Evolutionary conservation across 768 basidiomycete genomes (phyloP).

Genomic region (Collybia nuda): DNA sequence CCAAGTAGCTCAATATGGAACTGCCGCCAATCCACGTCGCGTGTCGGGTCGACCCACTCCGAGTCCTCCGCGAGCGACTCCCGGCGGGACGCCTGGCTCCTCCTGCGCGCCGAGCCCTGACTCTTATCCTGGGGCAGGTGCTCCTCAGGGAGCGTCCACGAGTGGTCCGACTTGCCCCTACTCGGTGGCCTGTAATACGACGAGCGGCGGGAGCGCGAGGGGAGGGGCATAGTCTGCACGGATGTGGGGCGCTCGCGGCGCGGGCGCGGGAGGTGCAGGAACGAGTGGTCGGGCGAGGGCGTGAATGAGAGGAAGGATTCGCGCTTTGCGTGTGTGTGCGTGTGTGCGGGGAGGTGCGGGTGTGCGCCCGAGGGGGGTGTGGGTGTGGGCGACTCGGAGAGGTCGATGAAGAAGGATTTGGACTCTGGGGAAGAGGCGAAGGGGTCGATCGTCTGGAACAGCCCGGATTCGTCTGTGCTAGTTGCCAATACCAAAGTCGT

Average conservation of each 20-base stretch:
- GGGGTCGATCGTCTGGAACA: slow-evolving; percentile 32
- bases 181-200: slow-evolving; percentile 26
- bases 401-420: slow-evolving; percentile 43
- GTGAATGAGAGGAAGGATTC: slow-evolving; percentile 44
- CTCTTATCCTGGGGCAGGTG: too few relatives aligned
- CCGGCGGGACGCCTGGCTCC: slow-evolving; percentile 15
- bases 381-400: slow-evolving; percentile 26
- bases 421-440: slow-evolving; percentile 40
- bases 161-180: slow-evolving; percentile 29
- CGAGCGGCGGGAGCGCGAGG: slow-evolving; percentile 26
- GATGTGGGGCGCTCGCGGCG: slow-evolving; percentile 28
- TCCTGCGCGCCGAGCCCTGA: too few relatives aligned
- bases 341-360: slow-evolving; percentile 42
- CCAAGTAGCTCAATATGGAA: slow-evolving; percentile 49
- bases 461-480: slow-evolving; percentile 6
- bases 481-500: too few relatives aligned
- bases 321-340: slow-evolving; percentile 22
- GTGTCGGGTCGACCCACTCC: slow-evolving; percentile 34
- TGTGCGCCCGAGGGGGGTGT: slow-evolving; percentile 23
- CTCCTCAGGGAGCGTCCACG: slow-evolving; percentile 39
- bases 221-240: slow-evolving; percentile 28
- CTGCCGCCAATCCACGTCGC: slow-evolving; percentile 53
- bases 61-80: slow-evolving; percentile 21
- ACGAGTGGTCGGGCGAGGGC: slow-evolving; percentile 26
- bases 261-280: slow-evolving; percentile 15